These are phyloP conservation scores for Rhododendron mucronatum DNA, from an alignment of 148 eudicot genomes.

Conservation along the genomic window DNA sequence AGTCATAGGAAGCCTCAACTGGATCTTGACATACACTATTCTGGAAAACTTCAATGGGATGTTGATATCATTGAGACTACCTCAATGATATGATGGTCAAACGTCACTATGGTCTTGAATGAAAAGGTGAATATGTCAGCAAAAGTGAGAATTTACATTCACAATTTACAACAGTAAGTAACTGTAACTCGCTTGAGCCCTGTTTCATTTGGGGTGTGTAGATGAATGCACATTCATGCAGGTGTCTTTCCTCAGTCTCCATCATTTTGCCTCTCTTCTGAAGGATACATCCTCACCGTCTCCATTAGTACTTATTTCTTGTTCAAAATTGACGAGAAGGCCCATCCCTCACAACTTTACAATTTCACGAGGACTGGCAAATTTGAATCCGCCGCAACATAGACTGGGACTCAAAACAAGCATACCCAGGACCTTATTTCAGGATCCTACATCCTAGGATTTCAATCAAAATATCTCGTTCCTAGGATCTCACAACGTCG, in stretches of 20 bases:
- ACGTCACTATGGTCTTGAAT: background rate
- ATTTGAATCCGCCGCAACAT: background rate
- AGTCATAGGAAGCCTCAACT: background rate
- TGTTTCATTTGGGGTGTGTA: background rate
- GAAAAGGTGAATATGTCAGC: background rate
- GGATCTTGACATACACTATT: background rate
- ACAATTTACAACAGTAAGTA: background rate
- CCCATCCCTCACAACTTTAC: background rate
- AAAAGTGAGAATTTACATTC: background rate
- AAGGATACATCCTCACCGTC: background rate
- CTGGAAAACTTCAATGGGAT: background rate
- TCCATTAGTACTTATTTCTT: background rate
- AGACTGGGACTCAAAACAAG: background rate
- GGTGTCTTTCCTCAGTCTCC: background rate
- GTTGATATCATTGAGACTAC: background rate
- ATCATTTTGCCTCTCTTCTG: background rate
- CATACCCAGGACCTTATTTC: background rate
- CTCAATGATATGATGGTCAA: background rate
- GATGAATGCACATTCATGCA: background rate
- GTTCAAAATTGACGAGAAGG: background rate
- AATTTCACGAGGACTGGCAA: background rate
- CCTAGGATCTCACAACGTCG: background rate
- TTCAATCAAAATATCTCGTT: background rate
- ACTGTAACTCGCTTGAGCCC: background rate
- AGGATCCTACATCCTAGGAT: background rate